Percentiles rank a stretch among this genome's conserved stretches.
These are phyloP conservation scores for Claviceps arundinis DNA, from an alignment of 2,329 filamentous ascomycete species.

Conservation along the genomic window DNA sequence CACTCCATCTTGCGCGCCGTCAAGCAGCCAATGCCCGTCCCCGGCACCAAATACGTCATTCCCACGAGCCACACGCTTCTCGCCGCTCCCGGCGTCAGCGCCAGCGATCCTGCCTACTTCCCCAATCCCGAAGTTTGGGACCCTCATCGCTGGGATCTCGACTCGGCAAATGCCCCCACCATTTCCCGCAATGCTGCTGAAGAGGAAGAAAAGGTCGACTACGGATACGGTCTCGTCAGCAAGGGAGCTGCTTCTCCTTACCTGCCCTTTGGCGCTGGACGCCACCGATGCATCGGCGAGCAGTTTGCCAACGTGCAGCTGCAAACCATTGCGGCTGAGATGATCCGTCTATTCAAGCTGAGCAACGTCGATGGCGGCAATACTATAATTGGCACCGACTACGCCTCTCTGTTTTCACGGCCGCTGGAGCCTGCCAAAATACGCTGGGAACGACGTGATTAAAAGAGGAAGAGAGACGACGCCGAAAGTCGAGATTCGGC, in stretches of 20 bases:
- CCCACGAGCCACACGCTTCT: conserved; percentile 71
- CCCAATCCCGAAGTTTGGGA: conserved; percentile 74
- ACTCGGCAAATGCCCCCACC: conserved; percentile 40
- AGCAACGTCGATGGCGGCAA: conserved; percentile 59
- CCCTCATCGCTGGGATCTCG: conserved; percentile 77
- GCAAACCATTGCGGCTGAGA: conserved; percentile 65
- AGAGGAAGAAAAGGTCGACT: conserved; percentile 70
- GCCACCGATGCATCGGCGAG: conserved; percentile 92
- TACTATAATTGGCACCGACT: conserved; percentile 55
- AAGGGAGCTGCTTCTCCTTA: conserved; percentile 86
- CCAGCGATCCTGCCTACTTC: conserved; percentile 61
- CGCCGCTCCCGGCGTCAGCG: conserved; percentile 72
- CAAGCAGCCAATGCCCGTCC: conserved; percentile 72
- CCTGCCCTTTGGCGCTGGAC: conserved; percentile 83
- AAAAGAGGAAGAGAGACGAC: conserved; percentile 3
- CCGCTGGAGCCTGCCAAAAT: conserved; percentile 59
- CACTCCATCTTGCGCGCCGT: conserved; percentile 91
- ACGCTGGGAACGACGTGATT: conserved; percentile 58
- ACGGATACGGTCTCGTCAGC: conserved; percentile 84
- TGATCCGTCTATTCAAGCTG: conserved; percentile 71
- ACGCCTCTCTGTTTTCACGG: conserved; percentile 58
- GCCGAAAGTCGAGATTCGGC: background rate
- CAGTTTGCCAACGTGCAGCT: conserved; percentile 92
- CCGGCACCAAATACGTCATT: conserved; percentile 71
- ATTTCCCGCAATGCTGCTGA: conserved; percentile 29